These are phyloP conservation scores for Alternaria sp. DNA, from an alignment of 2,329 filamentous ascomycete species.

Conservation along the genomic window DNA sequence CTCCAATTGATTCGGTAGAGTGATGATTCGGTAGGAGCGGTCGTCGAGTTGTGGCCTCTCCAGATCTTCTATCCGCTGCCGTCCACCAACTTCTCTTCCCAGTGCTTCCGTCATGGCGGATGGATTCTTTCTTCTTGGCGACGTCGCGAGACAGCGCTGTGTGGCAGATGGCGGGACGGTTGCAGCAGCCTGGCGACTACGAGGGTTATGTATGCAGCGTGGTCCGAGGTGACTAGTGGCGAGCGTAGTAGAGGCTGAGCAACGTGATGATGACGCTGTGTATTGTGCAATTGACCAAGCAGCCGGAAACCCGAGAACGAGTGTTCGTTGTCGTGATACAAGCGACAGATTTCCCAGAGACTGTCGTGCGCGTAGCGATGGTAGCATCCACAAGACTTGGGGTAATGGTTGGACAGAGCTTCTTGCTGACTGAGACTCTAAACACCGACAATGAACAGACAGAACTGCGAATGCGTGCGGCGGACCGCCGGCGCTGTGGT, in stretches of 20 bases:
- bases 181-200: slow-evolving; percentile 19
- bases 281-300: slow-evolving; percentile 25
- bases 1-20: slow-evolving; percentile 85
- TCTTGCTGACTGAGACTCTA: slow-evolving; percentile 13
- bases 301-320: slow-evolving; percentile 17
- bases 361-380: slow-evolving; percentile 27
- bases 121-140: slow-evolving; percentile 17
- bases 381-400: slow-evolving; percentile 40
- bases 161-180: slow-evolving; percentile 19
- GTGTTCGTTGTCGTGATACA: slow-evolving; percentile 26
- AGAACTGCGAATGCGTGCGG: slow-evolving; percentile 5
- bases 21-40: slow-evolving; percentile 85
- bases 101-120: slow-evolving; percentile 40
- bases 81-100: slow-evolving; percentile 33
- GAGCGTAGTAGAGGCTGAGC: slow-evolving; percentile 19
- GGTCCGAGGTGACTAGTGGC: slow-evolving; percentile 34
- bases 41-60: slow-evolving; percentile 88
- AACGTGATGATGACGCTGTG: slow-evolving; percentile 26
- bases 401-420: slow-evolving; percentile 17
- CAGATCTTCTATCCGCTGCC: slow-evolving; percentile 66
- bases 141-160: slow-evolving; percentile 22
- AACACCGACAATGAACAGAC: slow-evolving; percentile 10
- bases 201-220: slow-evolving; percentile 33
- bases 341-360: slow-evolving; percentile 36
- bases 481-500: slow-evolving; percentile 21